These are phyloP conservation scores for Aspergillus brunneoviolaceus DNA, from an alignment of 2,329 filamentous ascomycete genomes.

Conservation along the genomic window DNA sequence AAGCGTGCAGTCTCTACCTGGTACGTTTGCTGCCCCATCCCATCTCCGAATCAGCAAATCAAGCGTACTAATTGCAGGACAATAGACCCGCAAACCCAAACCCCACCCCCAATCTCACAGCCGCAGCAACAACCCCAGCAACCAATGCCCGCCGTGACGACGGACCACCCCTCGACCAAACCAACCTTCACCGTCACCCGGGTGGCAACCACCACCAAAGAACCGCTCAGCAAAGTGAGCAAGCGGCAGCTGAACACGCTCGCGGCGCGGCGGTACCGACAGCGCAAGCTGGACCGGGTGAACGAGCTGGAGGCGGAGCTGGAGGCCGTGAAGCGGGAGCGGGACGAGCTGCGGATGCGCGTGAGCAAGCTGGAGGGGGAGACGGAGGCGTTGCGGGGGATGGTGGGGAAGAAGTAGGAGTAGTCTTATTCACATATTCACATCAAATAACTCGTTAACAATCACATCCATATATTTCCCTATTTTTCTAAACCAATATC, in stretches of 20 bases:
- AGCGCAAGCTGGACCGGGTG: slow-evolving; percentile 36
- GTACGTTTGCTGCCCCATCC: not conserved
- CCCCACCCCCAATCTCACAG: not conserved
- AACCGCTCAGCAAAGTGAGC: slow-evolving; percentile 24
- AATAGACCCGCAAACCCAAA: not conserved
- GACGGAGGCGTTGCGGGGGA: slow-evolving; percentile 33
- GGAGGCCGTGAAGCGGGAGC: slow-evolving; percentile 31
- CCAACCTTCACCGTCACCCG: not conserved
- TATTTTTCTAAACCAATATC: too few relatives aligned
- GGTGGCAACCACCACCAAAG: slow-evolving; percentile 13
- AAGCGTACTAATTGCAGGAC: not conserved
- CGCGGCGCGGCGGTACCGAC: slow-evolving; percentile 37
- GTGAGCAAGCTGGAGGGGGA: slow-evolving; percentile 39
- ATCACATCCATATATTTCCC: too few relatives aligned
- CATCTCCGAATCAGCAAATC: too few relatives aligned
- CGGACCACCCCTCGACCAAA: not conserved
- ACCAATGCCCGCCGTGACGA: not conserved
- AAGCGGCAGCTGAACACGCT: slow-evolving; percentile 39
- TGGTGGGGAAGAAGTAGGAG: slow-evolving; percentile 15
- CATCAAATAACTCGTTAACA: too few relatives aligned
- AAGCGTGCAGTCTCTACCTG: not conserved
- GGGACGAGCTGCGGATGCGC: slow-evolving; percentile 36
- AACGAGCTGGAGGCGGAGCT: slow-evolving; percentile 35
- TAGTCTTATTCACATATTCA: too few relatives aligned
- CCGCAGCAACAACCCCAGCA: not conserved